Conservation (phyloP, 139 green algal species). For the Chlorella sp. region DNA sequence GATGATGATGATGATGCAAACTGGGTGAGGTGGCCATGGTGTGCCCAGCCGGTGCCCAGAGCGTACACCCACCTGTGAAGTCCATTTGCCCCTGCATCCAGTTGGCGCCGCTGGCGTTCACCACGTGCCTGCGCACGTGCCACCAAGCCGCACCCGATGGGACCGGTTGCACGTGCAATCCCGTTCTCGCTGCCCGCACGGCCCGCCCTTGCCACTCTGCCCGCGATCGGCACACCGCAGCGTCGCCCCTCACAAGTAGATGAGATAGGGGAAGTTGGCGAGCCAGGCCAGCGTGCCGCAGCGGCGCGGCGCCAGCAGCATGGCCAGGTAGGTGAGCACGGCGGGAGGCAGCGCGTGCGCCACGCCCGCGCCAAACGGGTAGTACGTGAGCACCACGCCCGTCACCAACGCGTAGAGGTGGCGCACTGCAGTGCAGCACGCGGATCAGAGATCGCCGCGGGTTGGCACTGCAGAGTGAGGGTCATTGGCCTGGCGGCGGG, state of each 20-base stretch:
- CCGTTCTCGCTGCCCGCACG: neutral
- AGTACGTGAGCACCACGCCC: constrained; percentile 67
- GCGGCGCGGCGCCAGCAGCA: constrained; percentile 42
- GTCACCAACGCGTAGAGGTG: constrained; percentile 57
- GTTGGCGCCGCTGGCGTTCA: constrained; percentile 56
- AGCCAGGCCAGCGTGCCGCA: constrained; percentile 61
- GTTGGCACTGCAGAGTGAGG: too few species aligned
- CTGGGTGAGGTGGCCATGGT: too few species aligned
- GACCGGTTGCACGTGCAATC: neutral
- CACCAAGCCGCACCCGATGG: neutral
- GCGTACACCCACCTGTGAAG: constrained; percentile 43
- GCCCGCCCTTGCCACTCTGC: neutral
- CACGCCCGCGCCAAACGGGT: constrained; percentile 66
- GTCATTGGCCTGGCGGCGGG: too few species aligned
- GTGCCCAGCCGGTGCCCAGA: neutral
- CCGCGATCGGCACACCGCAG: neutral
- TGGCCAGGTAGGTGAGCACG: constrained; percentile 53
- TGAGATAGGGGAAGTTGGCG: constrained; percentile 69
- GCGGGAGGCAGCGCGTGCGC: constrained; percentile 46
- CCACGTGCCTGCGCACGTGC: constrained; percentile 55
- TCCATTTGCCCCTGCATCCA: constrained; percentile 79
- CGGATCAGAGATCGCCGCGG: too few species aligned
- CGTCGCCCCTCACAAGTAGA: constrained; percentile 35
- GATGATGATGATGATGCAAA: neutral
- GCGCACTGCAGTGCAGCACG: constrained; percentile 30